Percentiles rank a stretch among this genome's conserved stretches.
Evolutionary conservation across 352 stramenopile species (phyloP).

Genomic region (Globisporangium paroecandrum): DNA sequence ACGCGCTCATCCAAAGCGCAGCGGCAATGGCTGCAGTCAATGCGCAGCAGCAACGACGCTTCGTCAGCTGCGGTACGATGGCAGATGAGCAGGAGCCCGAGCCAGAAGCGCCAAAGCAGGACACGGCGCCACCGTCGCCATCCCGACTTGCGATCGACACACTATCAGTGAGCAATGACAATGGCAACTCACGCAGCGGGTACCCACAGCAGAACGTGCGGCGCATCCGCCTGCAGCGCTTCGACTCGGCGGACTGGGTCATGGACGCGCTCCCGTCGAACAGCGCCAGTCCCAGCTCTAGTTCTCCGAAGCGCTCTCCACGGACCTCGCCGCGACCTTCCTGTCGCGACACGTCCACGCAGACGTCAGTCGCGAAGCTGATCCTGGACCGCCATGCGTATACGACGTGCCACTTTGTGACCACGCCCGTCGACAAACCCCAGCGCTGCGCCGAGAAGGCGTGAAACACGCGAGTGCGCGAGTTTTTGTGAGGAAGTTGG

Average conservation of each 20-base stretch:
- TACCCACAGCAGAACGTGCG: conserved; percentile 39
- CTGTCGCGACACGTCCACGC: not conserved
- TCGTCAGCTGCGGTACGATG: not conserved
- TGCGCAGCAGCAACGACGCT: not conserved
- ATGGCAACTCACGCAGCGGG: not conserved
- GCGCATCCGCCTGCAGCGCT: conserved; percentile 58
- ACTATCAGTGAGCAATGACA: not conserved
- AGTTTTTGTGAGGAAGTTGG: not conserved
- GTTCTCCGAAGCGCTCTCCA: not conserved
- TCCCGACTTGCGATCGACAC: not conserved
- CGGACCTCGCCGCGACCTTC: conserved; percentile 10
- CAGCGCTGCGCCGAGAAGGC: conserved; percentile 21
- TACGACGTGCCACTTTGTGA: conserved; percentile 46
- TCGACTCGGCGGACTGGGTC: conserved; percentile 73
- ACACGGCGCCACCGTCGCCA: not conserved
- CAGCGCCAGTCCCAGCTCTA: not conserved
- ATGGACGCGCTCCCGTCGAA: conserved; percentile 23
- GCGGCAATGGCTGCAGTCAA: not conserved
- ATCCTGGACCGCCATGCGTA: conserved; percentile 59
- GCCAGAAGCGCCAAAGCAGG: conserved; percentile 6
- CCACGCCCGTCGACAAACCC: conserved; percentile 24
- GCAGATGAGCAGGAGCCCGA: conserved; percentile 14
- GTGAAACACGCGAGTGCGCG: conserved; percentile 6
- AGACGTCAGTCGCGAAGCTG: conserved; percentile 40
- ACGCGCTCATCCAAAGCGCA: conserved; percentile 39